phyloP scores from a whole-genome alignment of 495 filamentous ascomycete species.

The Lepidopterella palustris region DNA sequence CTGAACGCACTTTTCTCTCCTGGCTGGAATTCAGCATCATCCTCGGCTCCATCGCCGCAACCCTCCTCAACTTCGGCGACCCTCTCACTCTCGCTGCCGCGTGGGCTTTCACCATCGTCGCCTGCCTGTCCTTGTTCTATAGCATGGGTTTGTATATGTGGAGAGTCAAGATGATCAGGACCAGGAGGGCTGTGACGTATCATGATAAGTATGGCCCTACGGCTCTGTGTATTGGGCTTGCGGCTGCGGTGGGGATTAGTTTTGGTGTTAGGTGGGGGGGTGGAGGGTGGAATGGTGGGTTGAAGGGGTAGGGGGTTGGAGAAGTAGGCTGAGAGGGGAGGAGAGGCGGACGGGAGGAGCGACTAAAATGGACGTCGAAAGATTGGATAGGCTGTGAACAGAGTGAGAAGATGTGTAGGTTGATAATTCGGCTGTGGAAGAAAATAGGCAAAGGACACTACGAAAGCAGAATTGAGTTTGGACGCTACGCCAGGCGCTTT shows the following conservation, averaged over 20 bases:
- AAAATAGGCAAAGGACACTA: no score
- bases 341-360: no score
- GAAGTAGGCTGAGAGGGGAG: not conserved
- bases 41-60: conserved; percentile 83
- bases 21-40: conserved; percentile 98
- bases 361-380: no score
- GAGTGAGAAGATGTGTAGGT: no score
- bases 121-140: conserved; percentile 68
- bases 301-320: conserved; percentile 20
- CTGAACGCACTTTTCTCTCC: conserved; percentile 89
- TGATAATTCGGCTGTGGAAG: no score
- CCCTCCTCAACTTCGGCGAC: conserved; percentile 81
- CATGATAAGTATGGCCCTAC: conserved; percentile 86
- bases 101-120: conserved; percentile 78
- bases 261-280: conserved; percentile 56
- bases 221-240: conserved; percentile 64
- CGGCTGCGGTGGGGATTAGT: conserved; percentile 67
- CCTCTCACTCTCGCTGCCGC: conserved; percentile 49
- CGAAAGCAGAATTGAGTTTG: no score
- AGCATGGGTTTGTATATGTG: conserved; percentile 77
- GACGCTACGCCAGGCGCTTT: no score
- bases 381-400: no score
- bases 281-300: conserved; percentile 32
- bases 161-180: conserved; percentile 75
- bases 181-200: conserved; percentile 74